Conservation (phyloP, 2,329 filamentous ascomycete species). For the Thelonectria olida region DNA sequence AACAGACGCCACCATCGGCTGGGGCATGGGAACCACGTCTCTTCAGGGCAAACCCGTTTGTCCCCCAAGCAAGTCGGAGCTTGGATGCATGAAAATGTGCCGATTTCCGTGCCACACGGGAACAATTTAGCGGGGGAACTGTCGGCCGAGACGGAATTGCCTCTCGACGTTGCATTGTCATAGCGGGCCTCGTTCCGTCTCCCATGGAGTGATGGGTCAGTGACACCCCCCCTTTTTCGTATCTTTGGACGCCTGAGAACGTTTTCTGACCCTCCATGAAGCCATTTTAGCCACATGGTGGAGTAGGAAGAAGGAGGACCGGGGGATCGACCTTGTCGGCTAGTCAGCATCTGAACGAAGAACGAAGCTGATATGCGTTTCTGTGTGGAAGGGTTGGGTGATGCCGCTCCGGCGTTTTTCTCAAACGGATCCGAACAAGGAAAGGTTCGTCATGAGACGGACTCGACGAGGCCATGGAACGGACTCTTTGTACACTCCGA, state of each 20-base stretch:
- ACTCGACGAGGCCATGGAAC: background rate
- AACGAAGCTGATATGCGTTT: background rate
- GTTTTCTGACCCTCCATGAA: background rate
- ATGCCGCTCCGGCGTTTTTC: no score
- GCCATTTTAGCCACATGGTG: no score
- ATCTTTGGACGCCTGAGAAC: background rate
- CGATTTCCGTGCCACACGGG: slow-evolving; percentile 8
- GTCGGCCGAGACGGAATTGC: slow-evolving; percentile 8
- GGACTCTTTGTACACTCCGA: background rate
- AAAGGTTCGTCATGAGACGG: background rate
- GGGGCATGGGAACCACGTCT: no score
- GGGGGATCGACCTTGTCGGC: no score
- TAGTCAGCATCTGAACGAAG: background rate
- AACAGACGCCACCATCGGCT: background rate
- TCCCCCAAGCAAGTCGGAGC: background rate
- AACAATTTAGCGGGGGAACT: background rate
- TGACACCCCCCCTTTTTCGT: background rate
- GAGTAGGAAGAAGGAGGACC: background rate
- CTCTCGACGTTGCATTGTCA: background rate
- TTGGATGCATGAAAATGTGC: background rate
- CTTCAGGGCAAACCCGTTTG: background rate
- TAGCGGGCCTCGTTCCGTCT: background rate
- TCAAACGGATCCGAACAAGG: background rate
- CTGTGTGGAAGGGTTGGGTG: background rate
- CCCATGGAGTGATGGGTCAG: no score